Evolutionary conservation across 345 rosid species (phyloP), one percentile per base, ranked within the genome.

Genomic region (Brassica juncea): DNA sequence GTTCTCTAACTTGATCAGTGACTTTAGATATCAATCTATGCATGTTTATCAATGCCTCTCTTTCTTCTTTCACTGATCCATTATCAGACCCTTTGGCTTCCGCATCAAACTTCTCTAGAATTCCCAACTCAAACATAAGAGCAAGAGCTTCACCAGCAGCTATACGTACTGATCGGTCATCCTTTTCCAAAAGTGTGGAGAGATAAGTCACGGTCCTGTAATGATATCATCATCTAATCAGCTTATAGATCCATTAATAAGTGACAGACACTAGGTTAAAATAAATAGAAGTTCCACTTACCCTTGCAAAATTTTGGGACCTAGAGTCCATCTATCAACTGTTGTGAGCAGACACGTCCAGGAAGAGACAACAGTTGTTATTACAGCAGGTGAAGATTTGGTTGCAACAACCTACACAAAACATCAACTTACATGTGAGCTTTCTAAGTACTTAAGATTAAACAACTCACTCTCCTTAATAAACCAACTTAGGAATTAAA

Each of bases 141-240:
- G 92, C 99, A 69, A 95, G 75, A 23, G 97, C 98, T 82, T 91
- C 97, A 49, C 98, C 99, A 82, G 97, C 93, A 78, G 97, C 94
- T 81, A 95, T 89, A 77, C 98, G 97, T 42, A 90, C 82, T 35
- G 90, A 80, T 23, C 99, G 91, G 57, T 95, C 99, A 82, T 93
- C 93, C 82, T 88, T 91, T 61, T 93, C 97, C 32, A 93, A 82
- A 42, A 95, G 82, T 71, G 84, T 57, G 77, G 95, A 91, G 55
- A 95, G 79, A 73, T 89, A 93, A 25, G 92, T 83, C 73, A 93
- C 85, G 6, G 85, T 86, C 88, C 98, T 93, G 89, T 84, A 88
- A 57, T 62, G 71, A 57, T 15, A 55, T 30, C 23, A 32, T 47
- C 11, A 39, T 9, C 2, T 31, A 57, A 62, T 70, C n/a, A 75